phyloP scores from a whole-genome alignment of 805 yeast genomes.

The Candida oleophila region DNA sequence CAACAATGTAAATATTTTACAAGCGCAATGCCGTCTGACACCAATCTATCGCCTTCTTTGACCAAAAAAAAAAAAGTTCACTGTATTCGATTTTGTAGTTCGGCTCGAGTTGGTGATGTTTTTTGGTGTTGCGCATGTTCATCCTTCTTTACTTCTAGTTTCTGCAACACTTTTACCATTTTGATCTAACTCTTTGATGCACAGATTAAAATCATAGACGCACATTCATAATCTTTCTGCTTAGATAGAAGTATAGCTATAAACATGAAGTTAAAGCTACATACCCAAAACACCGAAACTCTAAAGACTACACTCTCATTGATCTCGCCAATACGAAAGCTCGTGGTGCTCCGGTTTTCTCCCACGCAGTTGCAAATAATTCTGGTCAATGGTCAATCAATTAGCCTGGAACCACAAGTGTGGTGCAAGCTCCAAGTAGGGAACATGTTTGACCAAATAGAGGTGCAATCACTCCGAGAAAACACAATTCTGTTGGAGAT shows the following conservation, averaged over 20 bases:
- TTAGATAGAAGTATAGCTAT: background rate
- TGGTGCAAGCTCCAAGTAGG: conserved; percentile 58
- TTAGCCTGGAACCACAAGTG: conserved; percentile 59
- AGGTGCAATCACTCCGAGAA: conserved; percentile 51
- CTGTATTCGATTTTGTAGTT: too few relatives aligned
- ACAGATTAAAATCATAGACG: too few relatives aligned
- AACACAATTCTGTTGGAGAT: conserved; percentile 60
- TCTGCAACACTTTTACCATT: too few relatives aligned
- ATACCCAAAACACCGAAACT: conserved; percentile 17
- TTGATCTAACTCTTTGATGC: too few relatives aligned
- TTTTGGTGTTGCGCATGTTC: too few relatives aligned
- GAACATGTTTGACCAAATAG: conserved; percentile 48
- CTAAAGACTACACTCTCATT: conserved; percentile 44
- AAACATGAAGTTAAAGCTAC: conserved; percentile 19
- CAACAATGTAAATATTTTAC: too few relatives aligned
- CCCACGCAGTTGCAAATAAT: conserved; percentile 49
- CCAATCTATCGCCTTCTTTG: too few relatives aligned
- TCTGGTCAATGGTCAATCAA: conserved; percentile 40
- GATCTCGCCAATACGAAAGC: conserved; percentile 52
- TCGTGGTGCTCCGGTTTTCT: conserved; percentile 57
- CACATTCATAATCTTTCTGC: too few relatives aligned
- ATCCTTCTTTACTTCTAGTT: too few relatives aligned
- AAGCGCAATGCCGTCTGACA: too few relatives aligned
- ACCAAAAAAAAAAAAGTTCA: too few relatives aligned
- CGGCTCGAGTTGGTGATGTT: too few relatives aligned